Evolutionary conservation across 1,284 basidiomycete species (phyloP).

Genomic region (Ganoderma meredithae): DNA sequence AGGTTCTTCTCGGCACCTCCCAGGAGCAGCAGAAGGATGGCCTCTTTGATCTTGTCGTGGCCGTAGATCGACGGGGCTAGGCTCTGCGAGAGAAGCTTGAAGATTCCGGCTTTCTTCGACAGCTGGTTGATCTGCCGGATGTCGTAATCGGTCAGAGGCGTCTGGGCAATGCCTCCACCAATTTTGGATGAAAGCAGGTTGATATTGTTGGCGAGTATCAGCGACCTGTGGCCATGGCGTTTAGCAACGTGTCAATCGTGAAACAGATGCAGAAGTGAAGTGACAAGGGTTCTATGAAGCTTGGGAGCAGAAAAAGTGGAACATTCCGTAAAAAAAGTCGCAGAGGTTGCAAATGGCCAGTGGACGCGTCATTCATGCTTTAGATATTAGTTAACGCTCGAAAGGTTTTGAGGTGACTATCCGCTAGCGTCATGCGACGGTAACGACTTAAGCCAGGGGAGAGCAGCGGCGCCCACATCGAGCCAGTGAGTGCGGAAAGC

Average conservation of each 20-base stretch:
- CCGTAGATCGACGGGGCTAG: slow-evolving; percentile 98
- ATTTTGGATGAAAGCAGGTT: slow-evolving; percentile 97
- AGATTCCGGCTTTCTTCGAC: slow-evolving; percentile 86
- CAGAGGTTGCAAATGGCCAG: not conserved
- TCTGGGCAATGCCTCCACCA: slow-evolving; percentile 95
- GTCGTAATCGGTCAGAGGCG: slow-evolving; percentile 92
- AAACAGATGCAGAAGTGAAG: not conserved
- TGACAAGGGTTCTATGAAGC: not conserved
- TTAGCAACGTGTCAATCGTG: slow-evolving; percentile 10
- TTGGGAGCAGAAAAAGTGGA: not conserved
- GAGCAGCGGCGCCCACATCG: not conserved
- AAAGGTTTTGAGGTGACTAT: not conserved
- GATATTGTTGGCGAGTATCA: slow-evolving; percentile 96
- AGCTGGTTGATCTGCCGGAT: slow-evolving; percentile 98
- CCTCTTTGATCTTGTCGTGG: slow-evolving; percentile 95
- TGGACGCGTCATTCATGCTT: not conserved
- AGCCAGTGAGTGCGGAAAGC: not conserved
- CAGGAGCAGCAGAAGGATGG: slow-evolving; percentile 90
- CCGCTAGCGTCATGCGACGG: not conserved
- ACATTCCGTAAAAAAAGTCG: not conserved
- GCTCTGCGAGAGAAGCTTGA: slow-evolving; percentile 90
- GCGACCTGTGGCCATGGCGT: slow-evolving; percentile 63
- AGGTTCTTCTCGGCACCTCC: slow-evolving; percentile 99
- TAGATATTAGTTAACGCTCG: not conserved
- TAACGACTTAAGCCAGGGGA: not conserved